Percentiles rank a stretch among this genome's conserved stretches.
phyloP scores from a whole-genome alignment of 2,329 filamentous ascomycete genomes.

The Aspergillus alliaceus region DNA sequence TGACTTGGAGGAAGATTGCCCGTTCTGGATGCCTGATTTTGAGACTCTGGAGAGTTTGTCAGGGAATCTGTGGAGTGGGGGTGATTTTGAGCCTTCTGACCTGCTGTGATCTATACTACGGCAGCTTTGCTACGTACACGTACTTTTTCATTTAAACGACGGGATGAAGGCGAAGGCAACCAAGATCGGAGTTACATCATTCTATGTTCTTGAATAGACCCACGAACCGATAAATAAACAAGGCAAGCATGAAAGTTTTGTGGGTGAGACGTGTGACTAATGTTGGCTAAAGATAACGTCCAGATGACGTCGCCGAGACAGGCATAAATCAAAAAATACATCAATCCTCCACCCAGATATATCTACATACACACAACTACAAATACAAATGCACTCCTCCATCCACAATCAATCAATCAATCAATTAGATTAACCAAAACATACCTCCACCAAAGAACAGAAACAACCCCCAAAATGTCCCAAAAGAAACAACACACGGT shows the following conservation, averaged over 20 bases:
- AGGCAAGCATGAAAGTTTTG: background rate
- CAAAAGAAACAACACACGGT: conserved; percentile 13
- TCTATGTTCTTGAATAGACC: background rate
- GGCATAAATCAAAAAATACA: background rate
- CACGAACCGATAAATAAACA: background rate
- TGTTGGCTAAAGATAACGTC: background rate
- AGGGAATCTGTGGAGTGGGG: conserved; percentile 29
- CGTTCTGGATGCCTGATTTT: conserved; percentile 43
- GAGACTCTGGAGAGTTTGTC: conserved; percentile 35
- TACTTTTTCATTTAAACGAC: too few relatives aligned
- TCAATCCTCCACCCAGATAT: background rate
- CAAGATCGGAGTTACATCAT: background rate
- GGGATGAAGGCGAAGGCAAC: background rate
- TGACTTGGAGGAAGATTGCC: conserved; percentile 35
- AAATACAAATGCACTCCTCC: too few relatives aligned
- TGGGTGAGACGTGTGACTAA: background rate
- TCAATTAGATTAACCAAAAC: too few relatives aligned
- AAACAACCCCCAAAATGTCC: background rate
- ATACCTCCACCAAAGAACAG: background rate
- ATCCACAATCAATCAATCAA: too few relatives aligned
- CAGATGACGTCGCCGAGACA: background rate
- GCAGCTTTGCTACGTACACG: background rate
- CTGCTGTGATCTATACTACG: conserved; percentile 18
- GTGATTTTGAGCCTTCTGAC: conserved; percentile 30
- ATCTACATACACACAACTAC: background rate